Evolutionary conservation across 331 rosid genomes (phyloP), one percentile per base, ranked within the genome.

Genomic region (Stylosanthes scabra): DNA sequence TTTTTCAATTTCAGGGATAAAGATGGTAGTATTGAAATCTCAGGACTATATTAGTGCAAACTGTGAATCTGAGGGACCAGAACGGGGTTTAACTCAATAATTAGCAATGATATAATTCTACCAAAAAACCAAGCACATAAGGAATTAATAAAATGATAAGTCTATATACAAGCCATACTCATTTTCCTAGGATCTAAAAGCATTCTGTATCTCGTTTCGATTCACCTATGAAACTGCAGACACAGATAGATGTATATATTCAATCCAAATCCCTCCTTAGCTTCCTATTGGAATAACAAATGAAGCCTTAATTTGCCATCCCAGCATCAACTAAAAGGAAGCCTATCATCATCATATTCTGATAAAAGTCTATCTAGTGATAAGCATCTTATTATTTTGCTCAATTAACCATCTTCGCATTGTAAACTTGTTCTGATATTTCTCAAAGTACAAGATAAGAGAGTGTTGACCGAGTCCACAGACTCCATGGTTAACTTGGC

Each of bases 401-500:
- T 31, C 37, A 31, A n/a, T 79, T 84, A 91, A 65, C 85, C 86
- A 78, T 94, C 99, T 87, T 94, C 97, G 28, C 99, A 94, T 70
- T 92, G 85, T 86, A 91, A 82, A 85, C 93, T 88, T 57, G 92
- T 80, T 85, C 86, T 90, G 80, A 94, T 94, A 63, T 88, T 87
- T 82, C 84, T 87, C 47, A 94, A 66, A 40, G 96, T 90, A 83
- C 96, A 91, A 14, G 97, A 91, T 59, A 91, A 70, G 52, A 94
- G 88, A 68, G 88, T 85, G 82, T 80, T 90, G 69, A 83, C 90
- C 1, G 97, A 94, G 58, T 94, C 97, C 80, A 94, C 87, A 11
- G 96, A 90, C 70, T 91, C 99, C 85, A 80, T 58, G 0, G 97
- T 87, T 60, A 89, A 84, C 86, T 94, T 94, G 49, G 93, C 92